Evolutionary conservation across 2,329 filamentous ascomycete genomes (phyloP), one percentile per base, ranked within the genome.

Genomic region (Sporothrix humicola): DNA sequence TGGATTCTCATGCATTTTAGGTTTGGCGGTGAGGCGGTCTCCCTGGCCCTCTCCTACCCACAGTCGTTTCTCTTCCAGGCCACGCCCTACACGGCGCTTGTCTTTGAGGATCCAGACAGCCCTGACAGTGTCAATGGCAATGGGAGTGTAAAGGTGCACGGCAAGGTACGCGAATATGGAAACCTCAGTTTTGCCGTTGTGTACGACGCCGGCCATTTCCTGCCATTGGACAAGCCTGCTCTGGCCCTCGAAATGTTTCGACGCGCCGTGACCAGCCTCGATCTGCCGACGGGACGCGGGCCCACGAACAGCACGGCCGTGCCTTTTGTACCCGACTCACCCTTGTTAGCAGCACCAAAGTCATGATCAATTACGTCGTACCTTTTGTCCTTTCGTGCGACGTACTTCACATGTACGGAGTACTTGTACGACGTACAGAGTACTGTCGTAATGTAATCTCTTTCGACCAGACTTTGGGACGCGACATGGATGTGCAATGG

Each of bases 101-200:
- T 26, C 10, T 50, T 69, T 69, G 52, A 23, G 9, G 52, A 66
- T 56, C 31, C 37, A 17, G 48, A 46, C 12, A 46, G 87, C 12
- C 87, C 90, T 17, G 89, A 91, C 77, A 84, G 83, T 12, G 84
- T n/a, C 42, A 42, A 87, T 12, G 87, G 90, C 17, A 89, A 91
- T 77, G 84, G 83, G 10, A 84, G 86, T 7, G 89, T 7, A 37
- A 37, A 37, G 4, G 31, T 89, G 78, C 90, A 86, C n/a, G 92
- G 92, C 1, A 87, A 88, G 75, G 91, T 92, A 0, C 86, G 91
- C 0, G 90, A 93, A 78, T 90, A 88, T 77, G 91, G 90, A 2
- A 93, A 92, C 76, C 85, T 89, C 76, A 87, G 84, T n/a, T 89
- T 90, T 79, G 85, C 85, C 23, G 82, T 87, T 0, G 83, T 89